Evolutionary conservation across 2,329 filamentous ascomycete species (phyloP), one percentile per base, ranked within the genome.

Genomic region (Zelopaecilomyces penicillatus): DNA sequence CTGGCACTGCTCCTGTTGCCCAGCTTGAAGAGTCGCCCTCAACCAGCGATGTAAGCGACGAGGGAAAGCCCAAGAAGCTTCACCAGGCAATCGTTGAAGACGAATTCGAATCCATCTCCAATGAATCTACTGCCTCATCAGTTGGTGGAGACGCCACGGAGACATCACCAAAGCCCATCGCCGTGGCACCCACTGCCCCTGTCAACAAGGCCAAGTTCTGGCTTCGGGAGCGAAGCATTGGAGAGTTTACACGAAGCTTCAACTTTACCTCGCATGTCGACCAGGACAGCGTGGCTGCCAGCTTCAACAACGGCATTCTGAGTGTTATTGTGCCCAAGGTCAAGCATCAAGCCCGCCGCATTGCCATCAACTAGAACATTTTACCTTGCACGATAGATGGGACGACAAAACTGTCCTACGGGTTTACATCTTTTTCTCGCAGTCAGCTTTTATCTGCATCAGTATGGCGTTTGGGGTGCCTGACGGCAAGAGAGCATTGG

Each of bases 241-340:
- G 82, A 59, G 74, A 81, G 52, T 87, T 87, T 66, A 72, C 76
- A 39, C 76, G 83, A 50, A 76, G 72, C 46, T 87, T 87, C 68
- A 77, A 68, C 61, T 87, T 87, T 68, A 80, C 82, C 1, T 65
- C 65, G 44, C 75, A 74, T 30, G 73, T 87, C 50, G 77, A 85
- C 57, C 74, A 78, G 55, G 76, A 80, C 19, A 64, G 57, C 3
- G 82, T 87, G 44, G 69, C 64, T 36, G 83, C 83, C 42, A 72
- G 59, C 44, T 75, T 87, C 53, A 75, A 78, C 62, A 76, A 86
- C 49, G 83, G 83, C 29, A 70, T 86, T 50, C 68, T 87, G 51
- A 76, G 61, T 52, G 70, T 87, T 47, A 57, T 69, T 28, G 75
- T 87, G 19, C 83, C 83, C 38, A 87, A 85, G 72, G 74, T 75